Evolutionary conservation across 306 rosid species (phyloP), one percentile per base, ranked within the genome.

Genomic region (Boehmeria nivea): DNA sequence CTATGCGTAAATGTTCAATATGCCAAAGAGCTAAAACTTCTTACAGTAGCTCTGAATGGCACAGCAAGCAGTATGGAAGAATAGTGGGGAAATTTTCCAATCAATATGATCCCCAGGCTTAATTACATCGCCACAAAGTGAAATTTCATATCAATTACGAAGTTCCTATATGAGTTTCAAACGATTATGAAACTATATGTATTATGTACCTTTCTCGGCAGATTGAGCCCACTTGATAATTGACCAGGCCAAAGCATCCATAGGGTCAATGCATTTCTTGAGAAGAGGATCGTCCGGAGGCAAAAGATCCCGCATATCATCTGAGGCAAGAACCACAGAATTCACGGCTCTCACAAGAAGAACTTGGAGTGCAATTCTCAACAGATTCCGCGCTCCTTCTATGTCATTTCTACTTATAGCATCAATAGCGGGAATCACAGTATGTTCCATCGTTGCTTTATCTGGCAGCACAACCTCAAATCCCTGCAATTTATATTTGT

Each of bases 401-500:
- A 70, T 75, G 71, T 87, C 95, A 22, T 81, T 81, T 71, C 89
- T 67, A 61, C 72, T 66, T 65, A 81, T 59, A 56, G 95, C 95
- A 70, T 81, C 94, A 44, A 62, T 69, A 38, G 89, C 85, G 42
- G 94, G 94, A 72, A 75, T 67, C 43, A 81, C 76, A 5, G 83
- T 66, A 51, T 87, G 85, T 61, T 87, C 95, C 84, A 78, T 81
- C 2, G 89, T 87, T 13, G 86, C 86, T 63, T 76, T 81, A 67
- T 83, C 93, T 20, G 83, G 86, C 27, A 78, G 67, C 42, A 83
- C 75, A 51, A 81, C 86, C 86, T 83, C 88, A 76, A 83, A 87
- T 0, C 95, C 95, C 95, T 87, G 66, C 68, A 73, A 12, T 43
- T 20, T 16, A 31, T 16, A n/a, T 45, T 9, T 7, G 4, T 16